A percentile compares a stretch with the other conserved stretches of the same genome.
Conservation (phyloP, 768 basidiomycete genomes). For the Serpula lacrymans region DNA sequence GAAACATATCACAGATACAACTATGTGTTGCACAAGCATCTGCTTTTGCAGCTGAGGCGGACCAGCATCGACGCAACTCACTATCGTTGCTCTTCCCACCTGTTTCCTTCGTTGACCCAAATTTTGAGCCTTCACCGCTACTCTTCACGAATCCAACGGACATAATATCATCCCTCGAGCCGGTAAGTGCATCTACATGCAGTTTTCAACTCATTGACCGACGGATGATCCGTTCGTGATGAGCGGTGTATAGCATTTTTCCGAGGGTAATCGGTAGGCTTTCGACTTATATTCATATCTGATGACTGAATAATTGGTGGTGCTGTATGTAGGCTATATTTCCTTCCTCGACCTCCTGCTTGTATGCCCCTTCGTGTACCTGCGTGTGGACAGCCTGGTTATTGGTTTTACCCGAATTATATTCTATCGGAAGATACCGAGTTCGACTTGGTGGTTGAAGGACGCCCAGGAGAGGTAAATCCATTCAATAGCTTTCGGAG, state of each 20-base stretch:
- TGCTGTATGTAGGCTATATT: slow-evolving; percentile 17
- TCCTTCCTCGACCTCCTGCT: slow-evolving; percentile 23
- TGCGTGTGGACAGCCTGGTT: slow-evolving; percentile 21
- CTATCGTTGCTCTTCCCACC: slow-evolving; percentile 14
- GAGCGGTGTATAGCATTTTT: slow-evolving; percentile 4
- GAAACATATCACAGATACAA: slow-evolving; percentile 9
- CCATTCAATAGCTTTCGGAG: neutral
- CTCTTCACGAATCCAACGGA: neutral
- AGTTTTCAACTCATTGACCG: neutral
- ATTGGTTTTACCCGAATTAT: slow-evolving; percentile 26
- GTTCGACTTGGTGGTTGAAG: slow-evolving; percentile 30
- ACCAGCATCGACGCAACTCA: slow-evolving; percentile 10
- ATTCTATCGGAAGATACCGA: slow-evolving; percentile 4
- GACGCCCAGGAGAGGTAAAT: slow-evolving; percentile 14
- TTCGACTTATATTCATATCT: slow-evolving; percentile 5
- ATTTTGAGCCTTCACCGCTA: slow-evolving; percentile 10
- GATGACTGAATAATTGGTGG: slow-evolving; percentile 2
- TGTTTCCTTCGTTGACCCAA: slow-evolving; percentile 9
- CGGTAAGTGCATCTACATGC: neutral
- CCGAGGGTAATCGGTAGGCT: too few species aligned
- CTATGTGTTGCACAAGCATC: slow-evolving; percentile 16
- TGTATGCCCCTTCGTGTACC: slow-evolving; percentile 25
- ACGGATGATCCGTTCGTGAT: neutral
- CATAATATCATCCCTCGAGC: neutral
- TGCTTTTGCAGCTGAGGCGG: slow-evolving; percentile 17